Percentiles rank a stretch among this genome's conserved stretches.
phyloP scores from a whole-genome alignment of 257 asterid species.

The Coffea canephora region DNA sequence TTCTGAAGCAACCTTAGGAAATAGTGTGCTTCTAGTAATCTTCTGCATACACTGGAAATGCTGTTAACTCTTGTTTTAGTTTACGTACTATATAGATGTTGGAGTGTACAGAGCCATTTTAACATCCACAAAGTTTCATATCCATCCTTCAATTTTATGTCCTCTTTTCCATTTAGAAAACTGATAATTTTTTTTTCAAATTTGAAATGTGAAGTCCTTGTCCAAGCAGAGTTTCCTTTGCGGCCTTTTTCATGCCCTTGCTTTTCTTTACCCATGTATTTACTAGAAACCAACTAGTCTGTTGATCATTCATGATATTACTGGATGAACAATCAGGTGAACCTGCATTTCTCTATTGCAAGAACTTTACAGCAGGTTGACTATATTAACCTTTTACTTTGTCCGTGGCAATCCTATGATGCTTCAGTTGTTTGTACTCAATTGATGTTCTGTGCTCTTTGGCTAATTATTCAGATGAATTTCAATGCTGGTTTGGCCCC shows the following conservation, averaged over 20 bases:
- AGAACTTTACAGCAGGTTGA: background rate
- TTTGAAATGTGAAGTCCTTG: background rate
- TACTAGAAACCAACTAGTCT: background rate
- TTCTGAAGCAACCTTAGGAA: background rate
- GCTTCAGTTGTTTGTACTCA: background rate
- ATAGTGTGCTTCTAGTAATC: background rate
- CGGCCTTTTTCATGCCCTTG: background rate
- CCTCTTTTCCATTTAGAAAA: background rate
- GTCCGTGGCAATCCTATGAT: background rate
- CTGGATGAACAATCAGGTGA: background rate
- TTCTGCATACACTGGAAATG: background rate
- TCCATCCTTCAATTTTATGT: background rate
- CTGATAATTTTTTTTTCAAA: background rate
- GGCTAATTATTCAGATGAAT: background rate
- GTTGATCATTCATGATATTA: background rate
- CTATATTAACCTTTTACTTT: background rate
- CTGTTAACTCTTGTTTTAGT: background rate
- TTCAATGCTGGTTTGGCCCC: background rate
- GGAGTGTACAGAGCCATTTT: background rate
- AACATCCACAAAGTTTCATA: background rate
- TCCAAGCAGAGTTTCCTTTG: background rate
- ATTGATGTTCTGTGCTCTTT: background rate
- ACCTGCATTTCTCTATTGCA: background rate
- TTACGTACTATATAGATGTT: background rate
- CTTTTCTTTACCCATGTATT: background rate